These are phyloP conservation scores for Lagenaria siceraria DNA, from an alignment of 306 rosid species.

Conservation along the genomic window DNA sequence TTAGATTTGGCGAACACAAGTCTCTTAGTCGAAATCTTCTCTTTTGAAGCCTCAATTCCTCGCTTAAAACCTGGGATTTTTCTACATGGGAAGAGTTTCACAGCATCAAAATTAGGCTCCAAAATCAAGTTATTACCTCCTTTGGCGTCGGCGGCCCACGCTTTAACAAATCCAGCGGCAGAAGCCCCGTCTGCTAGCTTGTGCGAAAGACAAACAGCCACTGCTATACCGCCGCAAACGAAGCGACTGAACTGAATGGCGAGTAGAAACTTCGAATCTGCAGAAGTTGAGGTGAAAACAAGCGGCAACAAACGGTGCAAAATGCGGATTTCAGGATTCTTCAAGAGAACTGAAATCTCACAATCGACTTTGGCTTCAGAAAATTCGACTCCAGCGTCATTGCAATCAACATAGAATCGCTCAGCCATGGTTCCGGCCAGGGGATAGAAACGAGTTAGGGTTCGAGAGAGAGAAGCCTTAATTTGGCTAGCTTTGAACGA, in stretches of 20 bases:
- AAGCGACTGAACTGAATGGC: conserved; percentile 2
- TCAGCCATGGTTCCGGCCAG: conserved; percentile 14
- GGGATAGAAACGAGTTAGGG: conserved; percentile 13
- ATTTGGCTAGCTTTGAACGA: background rate
- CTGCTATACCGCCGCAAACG: conserved; percentile 8
- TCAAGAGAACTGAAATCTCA: background rate
- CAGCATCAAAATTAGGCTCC: conserved; percentile 8
- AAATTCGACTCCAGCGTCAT: conserved; percentile 12
- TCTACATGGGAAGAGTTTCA: conserved; percentile 21
- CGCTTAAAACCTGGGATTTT: conserved; percentile 1
- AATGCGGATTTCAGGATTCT: background rate
- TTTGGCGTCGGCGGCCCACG: conserved; percentile 9
- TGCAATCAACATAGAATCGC: conserved; percentile 8
- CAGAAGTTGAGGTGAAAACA: background rate
- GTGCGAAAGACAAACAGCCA: conserved; percentile 9
- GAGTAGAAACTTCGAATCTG: background rate
- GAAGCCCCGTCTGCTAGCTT: conserved; percentile 12
- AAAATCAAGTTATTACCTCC: background rate
- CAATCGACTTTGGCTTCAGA: conserved; percentile 7
- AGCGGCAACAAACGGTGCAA: background rate
- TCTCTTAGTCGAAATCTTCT: conserved; percentile 12
- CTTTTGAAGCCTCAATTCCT: background rate
- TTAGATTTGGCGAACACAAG: conserved; percentile 10
- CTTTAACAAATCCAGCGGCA: background rate
- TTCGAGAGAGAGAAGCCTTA: conserved; percentile 15